Base-by-base conservation (phyloP, 2,329 filamentous ascomycete genomes). In the Xylariaceae sp. region DNA sequence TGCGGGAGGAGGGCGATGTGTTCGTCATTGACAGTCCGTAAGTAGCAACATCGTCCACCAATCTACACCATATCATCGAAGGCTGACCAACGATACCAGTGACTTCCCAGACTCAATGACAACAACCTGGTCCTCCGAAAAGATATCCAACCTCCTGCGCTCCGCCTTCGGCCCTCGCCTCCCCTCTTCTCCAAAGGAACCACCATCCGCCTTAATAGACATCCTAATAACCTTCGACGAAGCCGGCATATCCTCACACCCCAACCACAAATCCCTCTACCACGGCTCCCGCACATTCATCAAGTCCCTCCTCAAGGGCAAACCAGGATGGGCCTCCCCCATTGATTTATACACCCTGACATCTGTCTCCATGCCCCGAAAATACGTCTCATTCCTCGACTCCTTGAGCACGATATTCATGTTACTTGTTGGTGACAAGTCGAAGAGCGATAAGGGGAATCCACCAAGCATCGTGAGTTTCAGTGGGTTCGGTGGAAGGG, bases 81-180 rank as follows among this genome's bases (percentile, higher is more conserved):
- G 33, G 6, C 5, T 19, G 13, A 18, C 42, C 49, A 45, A 53
- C 34, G 18, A 22, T 40, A 45, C 57, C 47, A 74, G 73, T 45
- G 81, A 88, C 63, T 96, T 97, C 69, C 90, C 85, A 50, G 94
- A 99, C 73, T 92, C 90, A 55, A 97, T 97, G 89, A 88, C 83
- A 2, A 76, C 77, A 31, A 80, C 76, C 43, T 97, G 93, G 93
- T 81, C 90, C 60, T 75, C 85, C 49, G 74, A 76, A 46, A 81
- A 85, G 48, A 85, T 97, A 57, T 79, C 88, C 18, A 74, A 76
- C 47, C 81, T 95, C 43, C 81, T 97, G 39, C 80, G 81, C 54
- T 79, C 80, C 31, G 83, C 87, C 19, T 96, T 96, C 69, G 87
- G 86, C 3, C 88, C 90, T 1, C 79, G 83, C 31, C 74, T 84